These are phyloP conservation scores for Cladosporium colombiae DNA, from an alignment of 2,329 filamentous ascomycete genomes.

Conservation along the genomic window DNA sequence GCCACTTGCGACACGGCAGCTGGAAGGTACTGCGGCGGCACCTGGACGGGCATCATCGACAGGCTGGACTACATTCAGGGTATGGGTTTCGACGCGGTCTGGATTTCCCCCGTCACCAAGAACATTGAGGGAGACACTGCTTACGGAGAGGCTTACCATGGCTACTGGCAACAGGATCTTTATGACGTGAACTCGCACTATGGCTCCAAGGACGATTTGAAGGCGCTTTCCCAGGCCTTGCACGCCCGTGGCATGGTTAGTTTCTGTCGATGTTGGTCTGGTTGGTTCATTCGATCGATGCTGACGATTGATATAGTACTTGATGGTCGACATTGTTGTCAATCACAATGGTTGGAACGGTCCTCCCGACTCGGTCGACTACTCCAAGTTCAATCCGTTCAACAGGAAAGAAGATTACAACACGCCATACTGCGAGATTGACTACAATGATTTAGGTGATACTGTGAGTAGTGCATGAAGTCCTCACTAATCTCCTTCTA, in stretches of 20 bases:
- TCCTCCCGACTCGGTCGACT: constrained; percentile 33
- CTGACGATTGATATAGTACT: constrained; percentile 32
- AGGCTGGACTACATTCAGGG: constrained; percentile 64
- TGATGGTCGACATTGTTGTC: constrained; percentile 43
- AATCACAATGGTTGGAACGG: constrained; percentile 42
- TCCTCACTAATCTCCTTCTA: background rate
- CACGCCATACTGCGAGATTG: constrained; percentile 54
- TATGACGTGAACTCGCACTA: constrained; percentile 43
- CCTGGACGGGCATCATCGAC: constrained; percentile 59
- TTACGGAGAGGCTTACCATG: constrained; percentile 53
- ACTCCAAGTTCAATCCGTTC: constrained; percentile 43
- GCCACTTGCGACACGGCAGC: constrained; percentile 39
- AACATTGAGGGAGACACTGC: constrained; percentile 43
- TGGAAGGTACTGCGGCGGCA: constrained; percentile 61
- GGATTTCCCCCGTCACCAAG: constrained; percentile 59
- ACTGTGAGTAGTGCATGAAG: constrained; percentile 23
- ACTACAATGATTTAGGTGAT: constrained; percentile 52
- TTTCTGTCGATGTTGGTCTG: background rate
- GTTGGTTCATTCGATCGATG: background rate
- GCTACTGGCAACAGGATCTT: constrained; percentile 57
- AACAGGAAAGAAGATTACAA: constrained; percentile 49
- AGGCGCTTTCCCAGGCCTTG: constrained; percentile 37
- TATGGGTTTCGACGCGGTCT: constrained; percentile 40
- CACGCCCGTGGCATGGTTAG: constrained; percentile 42
- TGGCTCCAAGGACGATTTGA: constrained; percentile 41